Conservation (phyloP, 495 filamentous ascomycete species). For the Aspergillus coremiiformis region DNA sequence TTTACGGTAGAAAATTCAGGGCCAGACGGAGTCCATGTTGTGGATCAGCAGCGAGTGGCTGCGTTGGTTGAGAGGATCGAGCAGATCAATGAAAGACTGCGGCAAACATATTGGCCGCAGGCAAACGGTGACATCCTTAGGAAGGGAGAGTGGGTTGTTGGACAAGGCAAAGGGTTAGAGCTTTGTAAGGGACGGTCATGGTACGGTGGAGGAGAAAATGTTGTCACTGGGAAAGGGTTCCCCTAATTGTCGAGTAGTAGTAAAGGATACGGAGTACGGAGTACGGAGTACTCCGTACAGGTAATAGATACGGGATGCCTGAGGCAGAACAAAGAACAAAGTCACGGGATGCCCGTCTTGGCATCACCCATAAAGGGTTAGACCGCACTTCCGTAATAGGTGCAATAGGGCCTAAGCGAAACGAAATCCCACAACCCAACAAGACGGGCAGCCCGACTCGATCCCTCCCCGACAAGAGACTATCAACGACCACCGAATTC, state of each 20-base stretch:
- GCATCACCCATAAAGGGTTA: slow-evolving; percentile 24
- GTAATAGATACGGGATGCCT: too few relatives aligned
- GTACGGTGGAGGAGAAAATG: slow-evolving; percentile 72
- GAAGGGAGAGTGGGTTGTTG: slow-evolving; percentile 61
- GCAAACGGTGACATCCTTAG: slow-evolving; percentile 36
- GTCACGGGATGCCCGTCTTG: slow-evolving; percentile 13
- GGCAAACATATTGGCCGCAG: slow-evolving; percentile 57
- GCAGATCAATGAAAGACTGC: slow-evolving; percentile 64
- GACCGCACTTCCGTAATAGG: slow-evolving; percentile 32
- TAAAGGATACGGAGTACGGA: neutral
- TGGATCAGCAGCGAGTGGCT: slow-evolving; percentile 42
- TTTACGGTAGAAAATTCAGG: slow-evolving; percentile 28
- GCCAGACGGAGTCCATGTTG: slow-evolving; percentile 13
- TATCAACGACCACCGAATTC: slow-evolving; percentile 42
- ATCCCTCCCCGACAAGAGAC: slow-evolving; percentile 42
- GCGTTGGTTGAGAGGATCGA: slow-evolving; percentile 61
- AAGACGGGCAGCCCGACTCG: slow-evolving; percentile 24
- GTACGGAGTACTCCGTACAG: too few relatives aligned
- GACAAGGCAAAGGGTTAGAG: slow-evolving; percentile 68
- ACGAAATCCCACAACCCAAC: slow-evolving; percentile 41
- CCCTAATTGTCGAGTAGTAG: slow-evolving; percentile 1
- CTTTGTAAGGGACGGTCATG: slow-evolving; percentile 63
- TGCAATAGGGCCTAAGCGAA: slow-evolving; percentile 45
- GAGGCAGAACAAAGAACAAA: slow-evolving; percentile 12
- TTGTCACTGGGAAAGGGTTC: slow-evolving; percentile 53